These are phyloP conservation scores for Paradendryphiella salina DNA, from an alignment of 2,329 filamentous ascomycete genomes.

Conservation along the genomic window DNA sequence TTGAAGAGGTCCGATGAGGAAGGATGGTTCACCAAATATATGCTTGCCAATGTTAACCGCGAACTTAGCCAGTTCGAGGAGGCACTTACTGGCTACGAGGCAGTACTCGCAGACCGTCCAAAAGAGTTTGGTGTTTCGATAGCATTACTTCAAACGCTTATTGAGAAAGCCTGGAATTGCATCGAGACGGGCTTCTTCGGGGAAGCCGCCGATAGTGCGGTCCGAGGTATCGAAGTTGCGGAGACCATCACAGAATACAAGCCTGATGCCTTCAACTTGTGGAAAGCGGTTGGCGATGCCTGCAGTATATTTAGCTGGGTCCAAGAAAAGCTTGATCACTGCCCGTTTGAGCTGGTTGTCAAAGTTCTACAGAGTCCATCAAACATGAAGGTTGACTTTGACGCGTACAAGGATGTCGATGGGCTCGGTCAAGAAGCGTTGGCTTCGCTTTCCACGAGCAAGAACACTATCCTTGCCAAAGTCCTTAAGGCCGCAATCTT, in stretches of 20 bases:
- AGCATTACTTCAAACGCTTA: slow-evolving; percentile 82
- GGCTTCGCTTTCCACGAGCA: slow-evolving; percentile 21
- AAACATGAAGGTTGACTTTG: slow-evolving; percentile 56
- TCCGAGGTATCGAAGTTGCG: slow-evolving; percentile 70
- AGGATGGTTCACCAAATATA: slow-evolving; percentile 94
- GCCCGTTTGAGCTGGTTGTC: slow-evolving; percentile 64
- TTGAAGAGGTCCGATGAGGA: slow-evolving; percentile 63
- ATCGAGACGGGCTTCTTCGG: slow-evolving; percentile 86
- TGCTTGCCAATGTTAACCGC: slow-evolving; percentile 91
- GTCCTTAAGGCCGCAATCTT: slow-evolving; percentile 75
- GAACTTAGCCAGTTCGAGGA: slow-evolving; percentile 89
- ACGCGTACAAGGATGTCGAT: slow-evolving; percentile 70
- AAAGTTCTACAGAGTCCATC: slow-evolving; percentile 59
- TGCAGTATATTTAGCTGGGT: slow-evolving; percentile 82
- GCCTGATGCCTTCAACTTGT: slow-evolving; percentile 82
- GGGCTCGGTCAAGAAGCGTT: slow-evolving; percentile 56
- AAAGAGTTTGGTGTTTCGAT: slow-evolving; percentile 85
- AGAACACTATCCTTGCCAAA: slow-evolving; percentile 50
- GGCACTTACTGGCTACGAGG: slow-evolving; percentile 74
- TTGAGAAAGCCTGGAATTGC: slow-evolving; percentile 77
- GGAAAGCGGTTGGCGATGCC: slow-evolving; percentile 90
- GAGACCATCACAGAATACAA: slow-evolving; percentile 62
- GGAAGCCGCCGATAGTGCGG: slow-evolving; percentile 72
- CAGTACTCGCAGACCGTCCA: slow-evolving; percentile 69
- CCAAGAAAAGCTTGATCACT: slow-evolving; percentile 65